Percentiles rank a stretch among this genome's conserved stretches.
Evolutionary conservation across 139 green algal genomes (phyloP).

Genomic region (Chlorella sp.): DNA sequence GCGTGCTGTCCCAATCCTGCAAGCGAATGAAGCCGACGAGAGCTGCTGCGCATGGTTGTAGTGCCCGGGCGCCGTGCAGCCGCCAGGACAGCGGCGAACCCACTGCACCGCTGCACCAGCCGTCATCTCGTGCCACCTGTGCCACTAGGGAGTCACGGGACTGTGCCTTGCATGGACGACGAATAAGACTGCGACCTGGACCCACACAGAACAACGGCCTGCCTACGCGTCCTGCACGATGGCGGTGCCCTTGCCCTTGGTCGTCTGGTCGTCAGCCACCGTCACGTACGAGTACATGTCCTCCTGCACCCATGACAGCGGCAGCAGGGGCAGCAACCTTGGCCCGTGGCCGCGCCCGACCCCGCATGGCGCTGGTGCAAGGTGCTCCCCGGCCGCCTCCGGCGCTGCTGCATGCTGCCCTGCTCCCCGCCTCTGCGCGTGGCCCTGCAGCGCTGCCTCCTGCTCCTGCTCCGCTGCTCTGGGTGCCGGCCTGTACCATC

Average conservation of each 20-base stretch:
- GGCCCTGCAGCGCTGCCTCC: too few relatives aligned
- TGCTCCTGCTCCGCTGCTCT: neutral
- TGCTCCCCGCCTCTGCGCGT: too few relatives aligned
- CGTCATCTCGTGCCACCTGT: neutral
- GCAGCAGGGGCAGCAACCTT: neutral
- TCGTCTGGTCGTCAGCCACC: conserved; percentile 83
- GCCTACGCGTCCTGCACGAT: conserved; percentile 55
- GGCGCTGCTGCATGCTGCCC: too few relatives aligned
- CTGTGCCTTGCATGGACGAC: neutral
- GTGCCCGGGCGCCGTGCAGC: neutral
- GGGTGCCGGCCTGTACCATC: too few relatives aligned
- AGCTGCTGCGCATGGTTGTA: neutral
- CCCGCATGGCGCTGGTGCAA: too few relatives aligned
- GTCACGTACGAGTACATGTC: conserved; percentile 99
- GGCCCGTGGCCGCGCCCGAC: too few relatives aligned
- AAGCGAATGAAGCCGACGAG: neutral
- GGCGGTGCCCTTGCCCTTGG: conserved; percentile 76
- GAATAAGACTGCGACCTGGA: neutral
- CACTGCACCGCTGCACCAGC: neutral
- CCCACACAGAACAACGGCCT: neutral
- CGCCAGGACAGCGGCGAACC: too few relatives aligned
- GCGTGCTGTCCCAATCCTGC: neutral
- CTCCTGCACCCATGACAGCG: conserved; percentile 58
- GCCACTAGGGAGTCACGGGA: neutral
- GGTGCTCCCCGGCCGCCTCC: too few relatives aligned